phyloP scores from a whole-genome alignment of 257 asterid genomes.

The Solanum habrochaites region DNA sequence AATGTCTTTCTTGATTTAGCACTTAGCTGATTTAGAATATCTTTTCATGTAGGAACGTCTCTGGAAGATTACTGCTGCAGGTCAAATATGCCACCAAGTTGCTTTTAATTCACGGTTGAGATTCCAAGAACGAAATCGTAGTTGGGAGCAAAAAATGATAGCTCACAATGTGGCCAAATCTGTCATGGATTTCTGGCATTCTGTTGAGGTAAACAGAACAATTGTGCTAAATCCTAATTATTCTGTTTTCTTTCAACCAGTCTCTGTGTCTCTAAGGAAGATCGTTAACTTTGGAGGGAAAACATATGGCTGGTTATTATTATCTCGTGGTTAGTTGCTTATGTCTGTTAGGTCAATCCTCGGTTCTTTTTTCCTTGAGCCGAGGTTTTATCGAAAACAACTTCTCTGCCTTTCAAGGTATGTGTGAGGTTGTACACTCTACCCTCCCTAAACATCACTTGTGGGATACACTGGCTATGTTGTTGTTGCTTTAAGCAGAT shows the following conservation, averaged over 20 bases:
- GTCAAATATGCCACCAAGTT: slow-evolving; percentile 45
- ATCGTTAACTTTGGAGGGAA: background rate
- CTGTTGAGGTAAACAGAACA: slow-evolving; percentile 37
- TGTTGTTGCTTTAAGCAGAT: background rate
- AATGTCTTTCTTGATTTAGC: background rate
- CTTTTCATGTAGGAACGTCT: slow-evolving; percentile 59
- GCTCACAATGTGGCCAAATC: slow-evolving; percentile 61
- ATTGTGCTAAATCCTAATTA: background rate
- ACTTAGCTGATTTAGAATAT: background rate
- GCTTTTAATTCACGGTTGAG: slow-evolving; percentile 44
- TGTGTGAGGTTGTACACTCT: background rate
- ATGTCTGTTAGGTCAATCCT: background rate
- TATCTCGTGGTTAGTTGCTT: background rate
- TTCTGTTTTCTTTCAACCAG: background rate
- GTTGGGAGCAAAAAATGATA: slow-evolving; percentile 43
- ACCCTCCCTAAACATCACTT: background rate
- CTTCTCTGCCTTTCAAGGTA: background rate
- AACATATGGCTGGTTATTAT: background rate
- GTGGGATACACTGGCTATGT: background rate
- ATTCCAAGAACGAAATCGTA: slow-evolving; percentile 24
- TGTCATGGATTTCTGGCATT: slow-evolving; percentile 79
- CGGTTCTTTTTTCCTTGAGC: background rate
- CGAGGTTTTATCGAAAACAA: background rate
- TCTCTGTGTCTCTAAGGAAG: background rate
- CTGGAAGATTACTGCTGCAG: slow-evolving; percentile 79